Conservation (phyloP, 2,329 filamentous ascomycete species). For the Botrytis cinerea region DNA sequence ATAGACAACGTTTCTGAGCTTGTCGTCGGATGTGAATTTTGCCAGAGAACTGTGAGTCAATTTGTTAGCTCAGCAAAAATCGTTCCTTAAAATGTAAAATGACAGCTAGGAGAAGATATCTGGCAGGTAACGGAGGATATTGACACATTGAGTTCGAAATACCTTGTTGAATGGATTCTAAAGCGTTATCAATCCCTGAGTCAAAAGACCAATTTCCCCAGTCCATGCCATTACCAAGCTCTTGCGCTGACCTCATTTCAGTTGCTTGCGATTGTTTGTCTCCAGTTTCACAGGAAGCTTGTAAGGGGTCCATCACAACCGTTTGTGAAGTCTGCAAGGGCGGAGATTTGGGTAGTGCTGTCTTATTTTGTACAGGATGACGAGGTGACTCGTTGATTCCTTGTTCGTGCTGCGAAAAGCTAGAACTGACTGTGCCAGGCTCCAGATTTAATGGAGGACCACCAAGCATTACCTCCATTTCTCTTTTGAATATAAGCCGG, state of each 20-base stretch:
- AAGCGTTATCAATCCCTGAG: not conserved
- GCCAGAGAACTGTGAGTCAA: not conserved
- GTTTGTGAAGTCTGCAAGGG: not conserved
- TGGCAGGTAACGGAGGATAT: not conserved
- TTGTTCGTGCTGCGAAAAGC: not conserved
- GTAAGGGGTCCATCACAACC: not conserved
- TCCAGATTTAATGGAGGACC: not conserved
- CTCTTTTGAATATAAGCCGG: not conserved
- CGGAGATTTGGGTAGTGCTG: not conserved
- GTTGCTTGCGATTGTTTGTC: not conserved
- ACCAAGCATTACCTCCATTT: not conserved
- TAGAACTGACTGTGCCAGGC: not conserved
- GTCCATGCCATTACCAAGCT: not conserved
- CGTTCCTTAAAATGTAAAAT: not conserved
- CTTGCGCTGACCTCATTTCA: not conserved
- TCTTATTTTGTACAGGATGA: not conserved
- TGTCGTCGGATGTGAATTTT: not conserved
- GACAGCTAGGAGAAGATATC: not conserved
- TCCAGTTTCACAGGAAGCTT: not conserved
- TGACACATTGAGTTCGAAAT: not conserved
- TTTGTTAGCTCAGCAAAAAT: not conserved
- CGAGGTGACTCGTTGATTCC: not conserved
- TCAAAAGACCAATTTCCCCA: not conserved
- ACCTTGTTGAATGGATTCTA: not conserved
- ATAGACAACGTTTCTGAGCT: not conserved